These are phyloP conservation scores for Isabelozyma rhagii DNA, from an alignment of 805 yeast species.

Conservation along the genomic window DNA sequence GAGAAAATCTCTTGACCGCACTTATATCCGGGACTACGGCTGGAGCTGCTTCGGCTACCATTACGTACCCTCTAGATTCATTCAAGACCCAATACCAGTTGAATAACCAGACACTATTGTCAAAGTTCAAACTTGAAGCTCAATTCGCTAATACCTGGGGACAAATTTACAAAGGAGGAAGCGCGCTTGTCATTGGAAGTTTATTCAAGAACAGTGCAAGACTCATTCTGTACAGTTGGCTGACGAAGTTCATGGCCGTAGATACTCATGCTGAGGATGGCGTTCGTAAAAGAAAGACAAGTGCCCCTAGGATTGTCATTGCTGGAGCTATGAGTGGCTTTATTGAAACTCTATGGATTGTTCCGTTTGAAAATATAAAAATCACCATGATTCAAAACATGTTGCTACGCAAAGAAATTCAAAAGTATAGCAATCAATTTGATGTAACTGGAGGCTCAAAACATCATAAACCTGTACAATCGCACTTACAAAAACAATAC, in stretches of 20 bases:
- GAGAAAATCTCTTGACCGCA: slow-evolving; percentile 50
- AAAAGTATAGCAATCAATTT: slow-evolving; percentile 12
- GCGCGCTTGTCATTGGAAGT: slow-evolving; percentile 73
- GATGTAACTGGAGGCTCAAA: slow-evolving; percentile 27
- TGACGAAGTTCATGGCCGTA: slow-evolving; percentile 62
- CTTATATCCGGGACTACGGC: slow-evolving; percentile 60
- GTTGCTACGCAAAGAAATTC: slow-evolving; percentile 24
- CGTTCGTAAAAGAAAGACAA: slow-evolving; percentile 51
- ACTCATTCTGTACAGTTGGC: slow-evolving; percentile 70
- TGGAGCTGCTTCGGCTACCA: slow-evolving; percentile 57
- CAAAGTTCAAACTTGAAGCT: slow-evolving; percentile 31
- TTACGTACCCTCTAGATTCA: slow-evolving; percentile 72
- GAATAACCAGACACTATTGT: slow-evolving; percentile 39
- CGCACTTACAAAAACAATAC: slow-evolving; percentile 28
- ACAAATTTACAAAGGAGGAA: slow-evolving; percentile 56
- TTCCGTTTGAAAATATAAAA: slow-evolving; percentile 88
- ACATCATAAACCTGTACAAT: slow-evolving; percentile 21
- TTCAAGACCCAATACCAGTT: slow-evolving; percentile 64
- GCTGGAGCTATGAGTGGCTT: slow-evolving; percentile 86
- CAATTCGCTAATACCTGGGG: slow-evolving; percentile 28
- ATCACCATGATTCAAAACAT: slow-evolving; percentile 76
- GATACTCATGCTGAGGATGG: slow-evolving; percentile 26
- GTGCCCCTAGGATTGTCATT: slow-evolving; percentile 76
- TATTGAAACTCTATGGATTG: slow-evolving; percentile 74
- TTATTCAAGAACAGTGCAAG: slow-evolving; percentile 71